phyloP scores from a whole-genome alignment of 495 filamentous ascomycete genomes.

The Podospora tetraspora region DNA sequence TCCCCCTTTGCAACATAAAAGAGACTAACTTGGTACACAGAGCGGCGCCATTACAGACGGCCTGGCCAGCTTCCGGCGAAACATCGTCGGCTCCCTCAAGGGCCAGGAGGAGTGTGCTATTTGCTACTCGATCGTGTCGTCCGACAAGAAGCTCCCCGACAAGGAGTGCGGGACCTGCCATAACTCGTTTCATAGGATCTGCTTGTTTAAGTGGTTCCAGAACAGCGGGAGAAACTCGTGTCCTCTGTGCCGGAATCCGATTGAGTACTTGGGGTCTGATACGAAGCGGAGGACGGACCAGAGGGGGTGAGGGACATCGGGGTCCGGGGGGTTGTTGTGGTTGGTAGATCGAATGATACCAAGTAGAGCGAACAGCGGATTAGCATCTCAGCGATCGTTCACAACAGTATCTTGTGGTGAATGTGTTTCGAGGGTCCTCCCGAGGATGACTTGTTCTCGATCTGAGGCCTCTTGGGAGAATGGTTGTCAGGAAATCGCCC shows the following conservation, averaged over 20 bases:
- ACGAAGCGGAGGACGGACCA: constrained; percentile 12
- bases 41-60: constrained; percentile 82
- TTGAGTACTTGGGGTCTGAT: constrained; percentile 53
- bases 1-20: neutral
- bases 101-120: constrained; percentile 95
- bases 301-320: neutral
- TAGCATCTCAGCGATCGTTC: neutral
- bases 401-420: no score
- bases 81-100: constrained; percentile 80
- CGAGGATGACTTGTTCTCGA: neutral
- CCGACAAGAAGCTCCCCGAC: constrained; percentile 79
- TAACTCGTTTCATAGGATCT: constrained; percentile 84
- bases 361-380: no score
- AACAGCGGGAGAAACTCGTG: constrained; percentile 84
- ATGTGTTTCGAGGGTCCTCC: no score
- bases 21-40: constrained; percentile 27
- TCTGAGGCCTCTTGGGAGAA: no score
- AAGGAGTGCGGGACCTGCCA: constrained; percentile 91
- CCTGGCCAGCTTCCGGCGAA: constrained; percentile 71
- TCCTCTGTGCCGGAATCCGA: constrained; percentile 81
- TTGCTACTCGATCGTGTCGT: constrained; percentile 88
- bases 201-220: constrained; percentile 94
- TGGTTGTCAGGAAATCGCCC: no score
- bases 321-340: neutral
- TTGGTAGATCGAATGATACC: neutral